phyloP scores from a whole-genome alignment of 345 rosid genomes.

The Psidium friedrichsthalianum region DNA sequence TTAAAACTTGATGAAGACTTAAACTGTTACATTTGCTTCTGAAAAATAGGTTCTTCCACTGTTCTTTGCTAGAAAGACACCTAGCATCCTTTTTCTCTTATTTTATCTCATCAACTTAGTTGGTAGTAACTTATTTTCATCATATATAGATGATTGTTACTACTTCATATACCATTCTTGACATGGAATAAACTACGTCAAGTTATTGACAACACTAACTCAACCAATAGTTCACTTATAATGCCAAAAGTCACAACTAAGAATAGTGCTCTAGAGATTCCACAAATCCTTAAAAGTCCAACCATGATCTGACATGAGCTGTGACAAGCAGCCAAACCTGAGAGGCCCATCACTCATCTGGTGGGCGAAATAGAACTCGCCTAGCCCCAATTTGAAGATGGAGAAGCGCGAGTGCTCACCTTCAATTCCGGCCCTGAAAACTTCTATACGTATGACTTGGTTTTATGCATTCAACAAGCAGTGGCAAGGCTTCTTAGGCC shows the following conservation, averaged over 20 bases:
- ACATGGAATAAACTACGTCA: background rate
- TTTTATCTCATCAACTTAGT: background rate
- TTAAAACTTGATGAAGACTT: background rate
- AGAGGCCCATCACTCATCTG: background rate
- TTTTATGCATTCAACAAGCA: background rate
- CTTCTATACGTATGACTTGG: background rate
- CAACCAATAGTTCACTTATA: background rate
- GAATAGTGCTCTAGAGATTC: background rate
- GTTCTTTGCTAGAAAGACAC: background rate
- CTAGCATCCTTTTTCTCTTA: background rate
- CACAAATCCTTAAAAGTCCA: background rate
- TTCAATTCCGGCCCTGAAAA: background rate
- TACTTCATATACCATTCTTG: background rate
- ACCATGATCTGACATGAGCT: background rate
- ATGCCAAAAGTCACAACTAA: background rate
- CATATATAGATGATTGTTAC: background rate
- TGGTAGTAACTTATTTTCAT: background rate
- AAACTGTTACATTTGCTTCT: background rate
- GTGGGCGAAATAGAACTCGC: background rate
- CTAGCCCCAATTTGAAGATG: background rate
- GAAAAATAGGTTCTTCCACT: background rate
- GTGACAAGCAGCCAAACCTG: background rate
- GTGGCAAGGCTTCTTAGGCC: background rate
- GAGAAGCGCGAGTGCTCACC: background rate
- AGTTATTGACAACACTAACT: background rate